Evolutionary conservation across 1,284 basidiomycete genomes (phyloP).

Genomic region (Rhodotorula glutinis): DNA sequence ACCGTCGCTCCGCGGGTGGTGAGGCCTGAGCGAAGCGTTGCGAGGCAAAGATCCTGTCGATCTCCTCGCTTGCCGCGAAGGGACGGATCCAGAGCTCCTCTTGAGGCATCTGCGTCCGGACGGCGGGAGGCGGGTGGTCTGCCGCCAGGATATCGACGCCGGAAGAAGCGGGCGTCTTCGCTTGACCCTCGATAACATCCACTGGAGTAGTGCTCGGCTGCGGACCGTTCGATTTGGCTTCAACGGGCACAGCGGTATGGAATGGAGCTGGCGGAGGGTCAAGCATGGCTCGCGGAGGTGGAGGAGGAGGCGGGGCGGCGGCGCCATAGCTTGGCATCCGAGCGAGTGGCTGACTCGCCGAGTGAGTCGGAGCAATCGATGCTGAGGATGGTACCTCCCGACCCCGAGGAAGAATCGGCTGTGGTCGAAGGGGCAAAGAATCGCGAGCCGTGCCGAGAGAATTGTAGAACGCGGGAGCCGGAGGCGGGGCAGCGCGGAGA

Average conservation of each 20-base stretch:
- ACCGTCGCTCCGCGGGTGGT: not conserved
- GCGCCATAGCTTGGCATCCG: not conserved
- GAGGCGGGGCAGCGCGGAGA: no score
- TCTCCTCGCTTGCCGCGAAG: not conserved
- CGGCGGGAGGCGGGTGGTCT: not conserved
- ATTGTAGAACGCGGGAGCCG: no score
- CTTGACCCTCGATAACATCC: not conserved
- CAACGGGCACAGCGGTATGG: not conserved
- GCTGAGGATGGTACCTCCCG: no score
- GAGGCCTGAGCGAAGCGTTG: not conserved
- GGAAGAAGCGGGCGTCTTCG: not conserved
- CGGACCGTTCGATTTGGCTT: not conserved
- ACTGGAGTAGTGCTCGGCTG: not conserved
- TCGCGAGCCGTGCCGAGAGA: no score
- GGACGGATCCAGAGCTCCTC: conserved; percentile 3
- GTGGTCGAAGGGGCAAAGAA: no score
- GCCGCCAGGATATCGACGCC: not conserved
- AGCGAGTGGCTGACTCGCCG: not conserved
- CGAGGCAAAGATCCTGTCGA: not conserved
- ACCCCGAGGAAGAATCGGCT: no score
- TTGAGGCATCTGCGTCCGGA: not conserved
- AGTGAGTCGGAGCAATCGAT: no score
- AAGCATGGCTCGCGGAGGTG: not conserved
- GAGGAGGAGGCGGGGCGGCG: not conserved
- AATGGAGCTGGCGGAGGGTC: not conserved